Evolutionary conservation across 495 filamentous ascomycete species (phyloP), one percentile per base, ranked within the genome.

Genomic region (Neurospora tetraspora): DNA sequence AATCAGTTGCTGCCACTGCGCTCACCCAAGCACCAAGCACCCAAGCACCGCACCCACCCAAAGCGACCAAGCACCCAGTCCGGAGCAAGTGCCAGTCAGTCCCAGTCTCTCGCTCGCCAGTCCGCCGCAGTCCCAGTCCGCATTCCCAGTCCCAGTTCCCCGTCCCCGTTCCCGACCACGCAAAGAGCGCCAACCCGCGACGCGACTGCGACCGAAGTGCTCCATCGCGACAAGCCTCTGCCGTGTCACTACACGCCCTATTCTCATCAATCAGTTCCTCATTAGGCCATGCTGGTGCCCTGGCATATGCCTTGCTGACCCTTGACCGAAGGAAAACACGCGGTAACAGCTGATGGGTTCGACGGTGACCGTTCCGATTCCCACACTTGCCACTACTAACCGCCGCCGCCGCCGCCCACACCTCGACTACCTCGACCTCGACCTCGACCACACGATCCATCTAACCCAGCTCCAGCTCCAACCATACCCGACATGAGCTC

Each of bases 401-500:
- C 53, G 12, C 53, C 53, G 53, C 53, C 53, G 53, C 53, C 53
- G 53, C 53, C 45, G 11, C 20, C 53, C 53, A 61, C 53, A 61
- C 12, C 53, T 27, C 53, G 47, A 31, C 47, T 31, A 31, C 12
- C 47, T 23, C 23, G 20, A 14, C 4, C 31, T 38, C 53, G 34
- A 27, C 71, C 23, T 72, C 71, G 43, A 68, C 59, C 59, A 39
- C 71, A 18, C 53, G 14, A 16, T 61, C 2, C 5, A 23, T 53
- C 45, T 36, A 36, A 36, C 34, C 53, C 27, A 61, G 53, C 53
- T 61, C 53, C 53, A 16, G 53, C 53, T 61, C 53, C 53, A 27
- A 34, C 53, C 53, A 34, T 61, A 61, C 76, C 71, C 73, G 78
- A 77, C 86, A 94, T 93, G 91, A 94, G 91, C 87, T 88, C 89